phyloP scores from a whole-genome alignment of 2,329 filamentous ascomycete species.

The Pseudogymnoascus sp. region DNA sequence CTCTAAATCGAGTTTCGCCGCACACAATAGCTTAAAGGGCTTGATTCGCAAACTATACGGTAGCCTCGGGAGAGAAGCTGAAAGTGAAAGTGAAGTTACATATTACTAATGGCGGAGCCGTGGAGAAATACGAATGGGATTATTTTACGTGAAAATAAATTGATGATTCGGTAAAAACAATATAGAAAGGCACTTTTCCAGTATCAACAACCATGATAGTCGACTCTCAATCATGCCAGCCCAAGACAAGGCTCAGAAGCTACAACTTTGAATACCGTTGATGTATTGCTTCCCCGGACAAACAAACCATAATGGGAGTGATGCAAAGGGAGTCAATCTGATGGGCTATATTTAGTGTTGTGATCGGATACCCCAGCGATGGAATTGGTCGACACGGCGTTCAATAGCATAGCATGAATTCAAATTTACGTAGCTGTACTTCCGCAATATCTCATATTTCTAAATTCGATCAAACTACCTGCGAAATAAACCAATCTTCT shows the following conservation, averaged over 20 bases:
- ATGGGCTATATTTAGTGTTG: neutral
- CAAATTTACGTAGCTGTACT: neutral
- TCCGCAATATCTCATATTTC: neutral
- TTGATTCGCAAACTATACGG: neutral
- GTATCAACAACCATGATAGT: neutral
- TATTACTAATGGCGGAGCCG: neutral
- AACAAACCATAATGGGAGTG: neutral
- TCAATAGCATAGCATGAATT: too few relatives aligned
- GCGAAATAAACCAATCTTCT: slow-evolving; percentile 39
- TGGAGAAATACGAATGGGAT: neutral
- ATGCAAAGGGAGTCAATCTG: neutral
- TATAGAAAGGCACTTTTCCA: neutral
- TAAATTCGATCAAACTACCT: neutral
- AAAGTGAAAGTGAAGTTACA: neutral
- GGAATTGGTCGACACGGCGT: neutral
- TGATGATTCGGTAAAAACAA: neutral
- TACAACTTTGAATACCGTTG: slow-evolving; percentile 17
- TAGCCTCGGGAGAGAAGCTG: neutral
- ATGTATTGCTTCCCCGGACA: slow-evolving; percentile 12
- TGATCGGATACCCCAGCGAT: neutral
- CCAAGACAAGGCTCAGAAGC: slow-evolving; percentile 5
- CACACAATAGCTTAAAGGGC: slow-evolving; percentile 1
- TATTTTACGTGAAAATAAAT: neutral
- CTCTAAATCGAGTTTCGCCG: neutral
- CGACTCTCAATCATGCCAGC: slow-evolving; percentile 6